Evolutionary conservation across 2,329 filamentous ascomycete species (phyloP).

Genomic region (Westerdykella ornata): DNA sequence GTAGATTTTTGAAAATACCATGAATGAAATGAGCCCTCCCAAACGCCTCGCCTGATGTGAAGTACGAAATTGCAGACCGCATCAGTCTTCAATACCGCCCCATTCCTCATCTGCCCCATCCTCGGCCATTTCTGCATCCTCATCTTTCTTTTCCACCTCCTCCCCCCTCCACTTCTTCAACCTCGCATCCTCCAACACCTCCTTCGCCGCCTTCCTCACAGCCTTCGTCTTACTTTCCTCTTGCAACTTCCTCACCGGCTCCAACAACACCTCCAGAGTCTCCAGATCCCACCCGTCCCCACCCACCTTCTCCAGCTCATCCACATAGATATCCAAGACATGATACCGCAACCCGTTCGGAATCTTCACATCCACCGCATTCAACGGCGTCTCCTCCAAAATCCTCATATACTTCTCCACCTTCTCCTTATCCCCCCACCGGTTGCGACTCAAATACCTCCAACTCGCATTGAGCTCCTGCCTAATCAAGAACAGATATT

Average conservation of each 20-base stretch:
- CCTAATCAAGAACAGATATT: slow-evolving; percentile 80
- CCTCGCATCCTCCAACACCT: slow-evolving; percentile 67
- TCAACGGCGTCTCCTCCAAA: slow-evolving; percentile 43
- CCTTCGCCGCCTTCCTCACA: slow-evolving; percentile 62
- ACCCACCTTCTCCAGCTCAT: slow-evolving; percentile 72
- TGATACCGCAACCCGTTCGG: slow-evolving; percentile 83
- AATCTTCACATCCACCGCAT: slow-evolving; percentile 49
- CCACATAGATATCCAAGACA: slow-evolving; percentile 82
- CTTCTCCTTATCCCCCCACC: slow-evolving; percentile 34
- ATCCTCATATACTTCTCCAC: slow-evolving; percentile 44
- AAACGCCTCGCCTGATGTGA: slow-evolving; percentile 26
- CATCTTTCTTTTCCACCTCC: slow-evolving; percentile 33
- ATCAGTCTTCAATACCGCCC: slow-evolving; percentile 62
- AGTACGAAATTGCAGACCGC: background rate
- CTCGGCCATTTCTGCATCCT: slow-evolving; percentile 36
- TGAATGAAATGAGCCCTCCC: slow-evolving; percentile 2
- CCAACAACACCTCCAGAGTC: slow-evolving; percentile 46
- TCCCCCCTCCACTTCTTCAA: slow-evolving; percentile 55
- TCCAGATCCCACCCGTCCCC: slow-evolving; percentile 37
- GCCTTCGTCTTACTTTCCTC: slow-evolving; percentile 60
- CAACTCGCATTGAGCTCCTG: slow-evolving; percentile 70
- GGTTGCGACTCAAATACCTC: slow-evolving; percentile 39
- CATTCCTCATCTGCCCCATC: slow-evolving; percentile 52
- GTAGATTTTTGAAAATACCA: slow-evolving; percentile 3
- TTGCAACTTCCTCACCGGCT: slow-evolving; percentile 52